Evolutionary conservation across 2,329 filamentous ascomycete species (phyloP), one percentile per base, ranked within the genome.

Genomic region (Sporothrix mexicana): DNA sequence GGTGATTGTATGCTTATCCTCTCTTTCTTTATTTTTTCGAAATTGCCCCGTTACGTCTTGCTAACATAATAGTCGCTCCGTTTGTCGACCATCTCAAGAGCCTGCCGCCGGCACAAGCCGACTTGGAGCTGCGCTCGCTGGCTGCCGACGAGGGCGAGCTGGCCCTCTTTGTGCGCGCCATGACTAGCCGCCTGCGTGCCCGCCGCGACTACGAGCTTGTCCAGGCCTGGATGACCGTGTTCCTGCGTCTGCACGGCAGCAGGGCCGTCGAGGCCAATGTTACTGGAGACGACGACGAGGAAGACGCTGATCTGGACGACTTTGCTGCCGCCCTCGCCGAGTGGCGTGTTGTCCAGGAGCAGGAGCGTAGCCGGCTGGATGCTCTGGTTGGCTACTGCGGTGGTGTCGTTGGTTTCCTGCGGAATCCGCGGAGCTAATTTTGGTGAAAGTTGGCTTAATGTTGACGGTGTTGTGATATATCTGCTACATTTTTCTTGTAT

Each of bases 211-310:
- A 97, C 81, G 96, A 99, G 82, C 86, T 99, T 53, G 92, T 94
- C 17, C 95, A 98, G 81, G 94, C 94, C 0, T 99, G 96, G 95
- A 98, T 99, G 94, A 91, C 92, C 1, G 95, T 98, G 0, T 97
- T 98, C 78, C 80, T 99, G 73, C 88, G 91, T 66, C 84, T 97
- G 55, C 95, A 98, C 81, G 73, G 74, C 41, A 20, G 70, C n/a
- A 59, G 66, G 15, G 68, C 43, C 1, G 66, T 59, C 1, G 73
- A 69, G 3, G 61, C 49, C 7, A 62, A 25, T 2, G 67, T 41
- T 17, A 43, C n/a, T 7, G 61, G 61, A 10, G 61, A 25, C 23
- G 43, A n/a, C 13, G 64, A 45, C 23, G 72, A 41, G 12, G 69
- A 90, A 62, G 83, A 81, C 0, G 13, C 41, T 9, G 36, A 17